Evolutionary conservation across 2,329 filamentous ascomycete genomes (phyloP).

Genomic region (Neospermospora avenae): DNA sequence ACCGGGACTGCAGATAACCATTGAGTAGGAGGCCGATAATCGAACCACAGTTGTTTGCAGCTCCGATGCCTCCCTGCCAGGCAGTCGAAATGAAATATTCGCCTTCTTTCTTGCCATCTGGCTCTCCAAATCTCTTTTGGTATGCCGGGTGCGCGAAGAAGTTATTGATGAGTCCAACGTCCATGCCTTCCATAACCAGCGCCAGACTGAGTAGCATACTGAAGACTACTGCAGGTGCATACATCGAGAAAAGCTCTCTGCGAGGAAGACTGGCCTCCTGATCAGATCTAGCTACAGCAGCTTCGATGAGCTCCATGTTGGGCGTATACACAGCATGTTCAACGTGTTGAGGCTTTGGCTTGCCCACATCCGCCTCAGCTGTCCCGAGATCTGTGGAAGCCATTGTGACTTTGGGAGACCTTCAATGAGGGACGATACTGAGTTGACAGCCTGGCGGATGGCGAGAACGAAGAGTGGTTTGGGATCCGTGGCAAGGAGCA

Average conservation of each 20-base stretch:
- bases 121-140: background rate
- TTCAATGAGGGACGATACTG: background rate
- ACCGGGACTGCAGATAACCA: constrained; percentile 31
- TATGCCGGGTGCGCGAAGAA: constrained; percentile 8
- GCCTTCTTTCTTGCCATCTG: background rate
- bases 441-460: background rate
- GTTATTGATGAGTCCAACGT: constrained; percentile 8
- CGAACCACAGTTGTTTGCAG: constrained; percentile 25
- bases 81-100: background rate
- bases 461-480: background rate
- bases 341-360: background rate
- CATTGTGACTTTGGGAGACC: background rate
- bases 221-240: background rate
- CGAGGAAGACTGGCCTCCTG: constrained; percentile 4
- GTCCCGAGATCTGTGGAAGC: background rate
- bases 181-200: constrained; percentile 12
- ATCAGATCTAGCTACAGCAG: constrained; percentile 1
- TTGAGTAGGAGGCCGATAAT: constrained; percentile 34
- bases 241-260: constrained; percentile 2
- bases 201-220: constrained; percentile 7
- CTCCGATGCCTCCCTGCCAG: constrained; percentile 4
- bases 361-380: background rate
- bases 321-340: background rate
- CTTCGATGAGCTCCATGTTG: constrained; percentile 4
- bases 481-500: background rate